phyloP scores from a whole-genome alignment of 2,329 filamentous ascomycete genomes.

The Colletotrichum spinosum region DNA sequence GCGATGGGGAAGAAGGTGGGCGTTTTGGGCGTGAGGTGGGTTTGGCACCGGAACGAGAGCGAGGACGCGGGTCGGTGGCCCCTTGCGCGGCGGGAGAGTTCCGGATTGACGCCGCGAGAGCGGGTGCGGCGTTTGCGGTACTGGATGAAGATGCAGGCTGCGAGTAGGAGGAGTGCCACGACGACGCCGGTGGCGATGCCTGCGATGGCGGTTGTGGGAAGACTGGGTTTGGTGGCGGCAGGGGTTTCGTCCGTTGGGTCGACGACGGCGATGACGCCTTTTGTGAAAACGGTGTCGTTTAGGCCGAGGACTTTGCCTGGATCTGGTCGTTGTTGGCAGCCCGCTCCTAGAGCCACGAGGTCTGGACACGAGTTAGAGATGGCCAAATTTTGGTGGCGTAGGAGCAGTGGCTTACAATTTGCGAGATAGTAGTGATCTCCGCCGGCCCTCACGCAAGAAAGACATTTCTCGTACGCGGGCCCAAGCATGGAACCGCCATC shows the following conservation, averaged over 20 bases:
- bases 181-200: slow-evolving; percentile 56
- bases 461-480: slow-evolving; percentile 52
- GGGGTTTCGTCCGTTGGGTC: slow-evolving; percentile 44
- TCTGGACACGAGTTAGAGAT: slow-evolving; percentile 47
- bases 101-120: slow-evolving; percentile 36
- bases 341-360: slow-evolving; percentile 63
- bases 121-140: slow-evolving; percentile 57
- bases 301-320: slow-evolving; percentile 51
- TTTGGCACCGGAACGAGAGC: slow-evolving; percentile 64
- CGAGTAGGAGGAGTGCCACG: slow-evolving; percentile 50
- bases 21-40: slow-evolving; percentile 54
- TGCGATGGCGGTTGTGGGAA: slow-evolving; percentile 55
- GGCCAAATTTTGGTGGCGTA: slow-evolving; percentile 3
- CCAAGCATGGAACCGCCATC: slow-evolving; percentile 51
- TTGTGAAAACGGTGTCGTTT: slow-evolving; percentile 59
- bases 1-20: slow-evolving; percentile 51
- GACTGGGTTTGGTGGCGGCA: slow-evolving; percentile 31
- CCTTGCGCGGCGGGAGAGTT: slow-evolving; percentile 41
- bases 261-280: slow-evolving; percentile 45
- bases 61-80: slow-evolving; percentile 54
- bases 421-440: slow-evolving; percentile 56
- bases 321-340: slow-evolving; percentile 60
- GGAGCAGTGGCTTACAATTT: slow-evolving; percentile 56
- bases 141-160: slow-evolving; percentile 57
- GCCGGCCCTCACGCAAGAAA: slow-evolving; percentile 58